Base-by-base conservation (phyloP, 495 filamentous ascomycete genomes). In the Penicillium tannophilum region DNA sequence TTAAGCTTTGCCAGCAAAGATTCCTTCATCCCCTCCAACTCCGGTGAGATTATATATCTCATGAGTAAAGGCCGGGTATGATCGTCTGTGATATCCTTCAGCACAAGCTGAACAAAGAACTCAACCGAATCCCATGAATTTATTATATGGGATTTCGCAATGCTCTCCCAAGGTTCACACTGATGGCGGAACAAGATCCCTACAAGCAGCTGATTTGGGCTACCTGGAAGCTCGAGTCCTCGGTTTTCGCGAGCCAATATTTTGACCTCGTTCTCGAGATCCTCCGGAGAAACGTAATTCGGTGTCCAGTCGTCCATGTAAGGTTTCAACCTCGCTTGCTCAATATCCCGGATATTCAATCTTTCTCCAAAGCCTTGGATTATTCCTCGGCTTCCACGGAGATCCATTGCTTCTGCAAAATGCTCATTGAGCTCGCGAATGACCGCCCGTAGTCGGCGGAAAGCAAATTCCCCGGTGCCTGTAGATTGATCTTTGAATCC, bases 391-490 rank as follows among this genome's bases (percentile, higher is more conserved):
- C 28, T 28, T 4, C 28, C 28, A 28, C 28, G 28, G 4, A 28
- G 1, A 4, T 26, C 43, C 52, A 90, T 81, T 0, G 77, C 64
- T 11, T 79, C 69, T 0, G 82, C 79, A 52, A 91, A 91, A 0
- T 75, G 67, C n/a, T 68, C 66, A 55, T 84, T 85, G 19, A 83
- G 61, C 33, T 84, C 79, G 39, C 88, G 84, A 20, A 89, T 70
- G 1, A 83, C 67, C 0, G 88, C 86, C 10, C 89, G 80, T 8
- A 91, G 70, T 10, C 84, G 82, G 55, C 84, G 81, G n/a, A 44
- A 20, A 19, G 6, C 19, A 11, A 23, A 51, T 3, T 30, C 3
- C 7, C 9, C 24, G 14, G 50, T 7, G 6, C 52, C 19, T 6
- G 65, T 23, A 26, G 70, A 59, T 0, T 75, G 28, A 28, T 28